These are phyloP conservation scores for Fomitopsis pinicola DNA, from an alignment of 1,284 basidiomycete genomes.

Conservation along the genomic window DNA sequence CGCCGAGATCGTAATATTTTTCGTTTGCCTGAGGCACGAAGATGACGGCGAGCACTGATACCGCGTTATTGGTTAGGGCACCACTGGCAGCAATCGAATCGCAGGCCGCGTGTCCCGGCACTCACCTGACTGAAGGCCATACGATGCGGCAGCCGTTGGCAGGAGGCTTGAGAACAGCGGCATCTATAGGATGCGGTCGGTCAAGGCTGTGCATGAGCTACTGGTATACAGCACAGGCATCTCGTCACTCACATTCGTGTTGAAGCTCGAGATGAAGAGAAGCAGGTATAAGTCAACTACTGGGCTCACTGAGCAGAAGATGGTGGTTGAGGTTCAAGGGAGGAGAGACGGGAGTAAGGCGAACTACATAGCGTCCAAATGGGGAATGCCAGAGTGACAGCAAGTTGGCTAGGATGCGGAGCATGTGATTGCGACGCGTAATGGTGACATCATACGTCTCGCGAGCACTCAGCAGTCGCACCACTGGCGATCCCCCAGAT, in stretches of 20 bases:
- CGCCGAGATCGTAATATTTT: slow-evolving; percentile 54
- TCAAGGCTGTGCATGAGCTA: neutral
- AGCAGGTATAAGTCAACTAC: no score
- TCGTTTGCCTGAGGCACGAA: slow-evolving; percentile 59
- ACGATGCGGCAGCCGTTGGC: slow-evolving; percentile 32
- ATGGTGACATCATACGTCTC: neutral
- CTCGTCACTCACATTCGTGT: no score
- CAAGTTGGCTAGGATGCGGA: neutral
- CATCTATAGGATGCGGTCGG: neutral
- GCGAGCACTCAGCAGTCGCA: neutral
- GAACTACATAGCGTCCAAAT: neutral
- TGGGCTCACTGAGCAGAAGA: neutral
- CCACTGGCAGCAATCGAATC: neutral
- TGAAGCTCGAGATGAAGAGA: no score
- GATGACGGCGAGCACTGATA: slow-evolving; percentile 42
- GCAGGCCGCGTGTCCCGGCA: neutral
- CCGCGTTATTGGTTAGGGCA: no score
- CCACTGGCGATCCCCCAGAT: no score
- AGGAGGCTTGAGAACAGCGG: slow-evolving; percentile 33
- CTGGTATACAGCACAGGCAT: neutral
- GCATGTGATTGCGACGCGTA: neutral
- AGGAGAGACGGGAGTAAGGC: neutral
- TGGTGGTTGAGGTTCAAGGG: neutral
- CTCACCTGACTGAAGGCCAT: slow-evolving; percentile 35
- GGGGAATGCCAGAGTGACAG: neutral